phyloP scores from a whole-genome alignment of 768 basidiomycete genomes.

The Suillus hirtellus region DNA sequence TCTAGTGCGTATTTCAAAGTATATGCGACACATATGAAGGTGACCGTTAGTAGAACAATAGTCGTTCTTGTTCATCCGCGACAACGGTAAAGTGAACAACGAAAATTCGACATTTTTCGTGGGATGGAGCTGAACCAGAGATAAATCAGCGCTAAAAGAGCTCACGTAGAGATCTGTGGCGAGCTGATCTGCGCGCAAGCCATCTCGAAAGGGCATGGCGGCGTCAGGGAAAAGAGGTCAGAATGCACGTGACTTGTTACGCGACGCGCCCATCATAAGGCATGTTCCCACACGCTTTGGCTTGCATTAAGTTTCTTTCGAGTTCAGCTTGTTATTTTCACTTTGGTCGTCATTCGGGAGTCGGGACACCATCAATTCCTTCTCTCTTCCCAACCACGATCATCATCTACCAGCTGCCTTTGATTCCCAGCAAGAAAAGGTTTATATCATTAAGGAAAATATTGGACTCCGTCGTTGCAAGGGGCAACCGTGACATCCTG shows the following conservation, averaged over 20 bases:
- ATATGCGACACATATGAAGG: not conserved
- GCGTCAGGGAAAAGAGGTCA: slow-evolving; percentile 6
- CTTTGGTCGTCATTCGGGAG: slow-evolving; percentile 27
- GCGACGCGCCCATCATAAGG: slow-evolving; percentile 38
- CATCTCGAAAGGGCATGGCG: not conserved
- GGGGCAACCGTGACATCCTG: slow-evolving; percentile 12
- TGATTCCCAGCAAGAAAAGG: slow-evolving; percentile 18
- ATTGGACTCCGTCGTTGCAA: slow-evolving; percentile 18
- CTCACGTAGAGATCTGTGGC: not conserved
- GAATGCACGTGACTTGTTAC: slow-evolving; percentile 36
- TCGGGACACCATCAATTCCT: slow-evolving; percentile 19
- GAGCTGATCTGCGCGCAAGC: not conserved
- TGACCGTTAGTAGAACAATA: not conserved
- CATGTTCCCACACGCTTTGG: slow-evolving; percentile 29
- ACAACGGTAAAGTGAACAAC: not conserved
- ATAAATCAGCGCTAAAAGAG: not conserved
- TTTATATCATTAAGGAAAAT: slow-evolving; percentile 8
- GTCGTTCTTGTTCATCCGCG: not conserved
- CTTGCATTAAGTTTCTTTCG: slow-evolving; percentile 19
- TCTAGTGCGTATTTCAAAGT: not conserved
- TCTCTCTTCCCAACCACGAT: slow-evolving; percentile 15
- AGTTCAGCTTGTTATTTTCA: slow-evolving; percentile 28
- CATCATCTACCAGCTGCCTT: slow-evolving; percentile 15
- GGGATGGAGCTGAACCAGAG: not conserved
- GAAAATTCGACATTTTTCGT: not conserved